Base-by-base conservation (phyloP, 306 rosid species). In the Vigna hirtella region DNA sequence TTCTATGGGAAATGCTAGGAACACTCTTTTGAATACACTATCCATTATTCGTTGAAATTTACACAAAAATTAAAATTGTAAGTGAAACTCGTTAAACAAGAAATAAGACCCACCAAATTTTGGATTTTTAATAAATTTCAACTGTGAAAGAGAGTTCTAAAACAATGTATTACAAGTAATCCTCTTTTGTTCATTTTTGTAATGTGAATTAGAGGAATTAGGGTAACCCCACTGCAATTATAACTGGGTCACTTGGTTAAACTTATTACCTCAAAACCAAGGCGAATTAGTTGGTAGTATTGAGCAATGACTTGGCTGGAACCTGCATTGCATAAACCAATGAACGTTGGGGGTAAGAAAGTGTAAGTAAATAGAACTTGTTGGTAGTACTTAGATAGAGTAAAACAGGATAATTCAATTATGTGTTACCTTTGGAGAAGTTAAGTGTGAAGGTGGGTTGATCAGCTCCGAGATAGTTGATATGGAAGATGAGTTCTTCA, bases 371-470 rank as follows among this genome's bases (percentile, higher is more conserved):
- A 50, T 30, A 6, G 12, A 5, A 17, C 2, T 14, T 58, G 22
- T 32, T 20, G 17, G 66, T 42, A 24, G 18, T 34, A 11, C 5
- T 7, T 30, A 40, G 17, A 34, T 24, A 14, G 3, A 24, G 0
- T 30, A 61, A 53, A 18, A 61, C 11, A 14, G 40, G 30, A 12
- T 15, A 26, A 2, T 43, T 6, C 9, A 18, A 15, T 18, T 4
- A 6, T 20, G 8, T 49, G 14, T 63, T 76, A 80, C 98, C 98
- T 87, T 94, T 94, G 47, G 98, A 94, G 89, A 94, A 94, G 74
- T 94, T 94, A 81, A 94, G 98, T 20, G 98, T 94, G 88, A 94
- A 94, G 52, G 98, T 94, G 82, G 98, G 98, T 72, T 94, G 98
- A 73, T 94, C 98, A 57, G 98, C 88, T 48, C 98, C 98, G 0